Base-by-base conservation (phyloP, 2,329 filamentous ascomycete genomes). In the Nemania abortiva region DNA sequence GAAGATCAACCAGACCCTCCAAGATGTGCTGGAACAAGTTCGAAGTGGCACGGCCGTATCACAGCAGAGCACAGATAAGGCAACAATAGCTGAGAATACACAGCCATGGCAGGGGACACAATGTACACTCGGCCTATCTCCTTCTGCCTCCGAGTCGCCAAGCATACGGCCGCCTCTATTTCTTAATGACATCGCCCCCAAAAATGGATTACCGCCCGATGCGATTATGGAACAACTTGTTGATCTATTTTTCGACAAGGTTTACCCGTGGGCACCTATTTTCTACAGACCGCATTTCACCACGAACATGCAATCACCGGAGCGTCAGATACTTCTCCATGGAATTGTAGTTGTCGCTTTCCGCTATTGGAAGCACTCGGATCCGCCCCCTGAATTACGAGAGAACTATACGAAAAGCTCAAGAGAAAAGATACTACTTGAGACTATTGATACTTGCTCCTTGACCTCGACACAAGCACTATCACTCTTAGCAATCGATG, bases 381-480 rank as follows among this genome's bases (percentile, higher is more conserved):
- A 61, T 15, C 57, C 42, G 5, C 31, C 57, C 9, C 18, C 20
- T 6, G 27, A 61, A 50, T 3, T 52, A 50, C 57, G 42, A 18
- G 57, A 61, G 20, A 39, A 20, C 11, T 61, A 61, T 50, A 61
- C 50, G 15, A n/a, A 22, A 47, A n/a, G 18, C 29, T 50, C 57
- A 37, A 61, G 57, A 61, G 57, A 61, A 10, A 61, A 61, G 45
- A 61, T 61, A 20, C 57, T 61, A 3, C 57, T 61, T 18, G 57
- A 52, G 22, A 61, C 42, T 15, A 61, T 61, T 15, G 45, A 61
- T 39, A 37, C 57, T 11, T 61, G 57, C 22, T 61, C 57, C 13
- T 61, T 61, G 27, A 61, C 50, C 57, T 61, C 57, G 11, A 61
- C 57, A 27, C 57, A 61, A 27, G 57, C 57, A 11, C 55, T 61